Evolutionary conservation across 129 eudicot species (phyloP), one percentile per base, ranked within the genome.

Genomic region (Logfia minima): DNA sequence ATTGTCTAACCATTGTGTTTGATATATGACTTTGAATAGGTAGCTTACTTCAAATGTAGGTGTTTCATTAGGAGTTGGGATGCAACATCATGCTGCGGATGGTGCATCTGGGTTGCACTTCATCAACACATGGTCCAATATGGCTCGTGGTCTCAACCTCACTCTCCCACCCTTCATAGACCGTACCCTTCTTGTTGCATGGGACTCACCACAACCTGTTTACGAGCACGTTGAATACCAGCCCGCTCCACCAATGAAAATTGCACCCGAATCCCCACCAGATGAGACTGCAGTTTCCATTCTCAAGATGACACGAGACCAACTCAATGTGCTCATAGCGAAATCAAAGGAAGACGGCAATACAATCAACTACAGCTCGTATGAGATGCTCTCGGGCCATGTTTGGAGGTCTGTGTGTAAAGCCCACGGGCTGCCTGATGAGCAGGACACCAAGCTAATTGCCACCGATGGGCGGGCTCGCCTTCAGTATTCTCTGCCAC

Each of bases 121-220:
- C 28, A 39, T 75, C 37, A 75, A 75, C 28, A 61, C 78, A 39
- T 75, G 78, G 78, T 62, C 78, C 1, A 61, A 75, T n/a, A 41
- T 75, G 78, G 78, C 78, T 61, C 60, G 70, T 61, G 78, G 78
- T 8, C 71, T 75, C 26, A 71, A 75, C 62, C 14, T 75, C 48
- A 43, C 62, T 26, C 59, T 75, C 60, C 71, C 79, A 18, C 62
- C 79, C 29, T 75, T 75, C 79, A 75, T 75, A 24, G 71, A 75
- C 71, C 21, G 71, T 10, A 75, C 79, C 21, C 28, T 75, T 7
- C 71, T 75, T 7, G 43, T 59, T 43, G 79, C 71, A 18, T 51
- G 3, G 45, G 79, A 75, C 62, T 63, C 79, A 75, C 79, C 63
- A 63, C 71, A 29, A 2, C 79, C 71, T 0, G 31, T 26, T 28